Base-by-base conservation (phyloP, 495 filamentous ascomycete genomes). In the Aspergillus ostianus region DNA sequence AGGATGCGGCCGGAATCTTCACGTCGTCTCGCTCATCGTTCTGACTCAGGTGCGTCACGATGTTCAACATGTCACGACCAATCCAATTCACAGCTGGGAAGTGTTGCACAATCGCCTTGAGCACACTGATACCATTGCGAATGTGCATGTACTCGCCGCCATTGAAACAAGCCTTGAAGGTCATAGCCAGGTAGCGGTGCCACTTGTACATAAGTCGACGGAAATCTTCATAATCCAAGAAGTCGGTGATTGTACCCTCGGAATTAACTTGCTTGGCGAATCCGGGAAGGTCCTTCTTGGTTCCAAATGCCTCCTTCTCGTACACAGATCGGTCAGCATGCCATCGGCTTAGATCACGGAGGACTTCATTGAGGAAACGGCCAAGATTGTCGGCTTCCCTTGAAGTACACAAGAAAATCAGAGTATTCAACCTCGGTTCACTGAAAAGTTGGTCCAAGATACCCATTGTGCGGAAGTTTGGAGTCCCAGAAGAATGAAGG, bases 121-220 rank as follows among this genome's bases (percentile, higher is more conserved):
- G 79, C n/a, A 98, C 77, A 57, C 87, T 92, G 63, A 97, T 95
- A 32, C 92, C 90, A 68, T 99, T 99, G 13, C 91, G 85, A 68
- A 98, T 96, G 70, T 97, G 92, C 92, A 97, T 98, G 82, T 94
- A 99, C 69, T 99, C 93, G 60, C 82, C 85, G 13, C 86, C 84
- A 17, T 83, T 81, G 26, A 98, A 80, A 71, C 93, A 97, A 19
- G 77, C 80, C 64, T 90, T 90, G 47, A 99, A 72, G 2, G 92
- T 90, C 18, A 72, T 79, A 64, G 85, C 85, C 30, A 99, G 74
- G 27, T 86, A 80, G 46, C 86, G 84, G 73, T 99, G 95, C 93
- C 93, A 99, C 63, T 89, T 89, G 78, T 88, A 91, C 18, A 97
- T 79, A 9, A 95, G 74, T 60, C 89, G 86, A 20, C 91, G 85